Conservation (phyloP, 2,329 filamentous ascomycete genomes). For the Lachnellula hyalina region DNA sequence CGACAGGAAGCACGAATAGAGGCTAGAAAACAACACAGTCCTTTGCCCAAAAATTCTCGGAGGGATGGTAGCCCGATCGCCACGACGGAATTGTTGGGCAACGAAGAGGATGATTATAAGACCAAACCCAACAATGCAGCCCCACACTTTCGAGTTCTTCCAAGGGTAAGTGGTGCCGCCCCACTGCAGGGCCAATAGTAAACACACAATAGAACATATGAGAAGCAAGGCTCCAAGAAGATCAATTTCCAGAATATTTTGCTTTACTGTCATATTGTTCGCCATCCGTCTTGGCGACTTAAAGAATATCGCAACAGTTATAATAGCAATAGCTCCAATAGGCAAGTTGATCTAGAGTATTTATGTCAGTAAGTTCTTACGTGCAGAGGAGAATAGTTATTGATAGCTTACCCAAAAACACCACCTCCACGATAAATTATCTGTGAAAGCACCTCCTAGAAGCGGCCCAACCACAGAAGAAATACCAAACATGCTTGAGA, state of each 20-base stretch:
- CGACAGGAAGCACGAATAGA: conserved; percentile 32
- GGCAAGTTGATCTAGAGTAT: conserved; percentile 36
- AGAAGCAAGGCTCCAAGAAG: conserved; percentile 41
- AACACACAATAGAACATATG: conserved; percentile 40
- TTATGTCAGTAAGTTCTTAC: not conserved
- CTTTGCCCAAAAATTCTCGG: conserved; percentile 39
- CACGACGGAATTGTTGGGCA: conserved; percentile 37
- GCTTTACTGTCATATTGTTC: conserved; percentile 28
- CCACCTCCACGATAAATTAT: conserved; percentile 37
- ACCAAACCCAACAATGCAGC: conserved; percentile 38
- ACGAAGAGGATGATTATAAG: conserved; percentile 34
- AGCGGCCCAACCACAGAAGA: conserved; percentile 33
- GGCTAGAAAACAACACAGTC: conserved; percentile 32
- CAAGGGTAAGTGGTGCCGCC: conserved; percentile 42
- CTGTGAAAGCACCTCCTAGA: conserved; percentile 34
- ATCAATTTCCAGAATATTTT: conserved; percentile 43
- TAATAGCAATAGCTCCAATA: conserved; percentile 35
- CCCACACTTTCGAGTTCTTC: conserved; percentile 39
- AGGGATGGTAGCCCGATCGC: conserved; percentile 46
- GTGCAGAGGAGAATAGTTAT: conserved; percentile 21
- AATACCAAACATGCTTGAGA: conserved; percentile 32
- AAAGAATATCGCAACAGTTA: conserved; percentile 40
- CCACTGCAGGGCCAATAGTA: conserved; percentile 45
- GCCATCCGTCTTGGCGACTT: conserved; percentile 34
- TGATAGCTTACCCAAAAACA: conserved; percentile 35